Evolutionary conservation across 208 protist genomes (phyloP), one percentile per base, ranked within the genome.

Genomic region (Wallacemonas sp.): DNA sequence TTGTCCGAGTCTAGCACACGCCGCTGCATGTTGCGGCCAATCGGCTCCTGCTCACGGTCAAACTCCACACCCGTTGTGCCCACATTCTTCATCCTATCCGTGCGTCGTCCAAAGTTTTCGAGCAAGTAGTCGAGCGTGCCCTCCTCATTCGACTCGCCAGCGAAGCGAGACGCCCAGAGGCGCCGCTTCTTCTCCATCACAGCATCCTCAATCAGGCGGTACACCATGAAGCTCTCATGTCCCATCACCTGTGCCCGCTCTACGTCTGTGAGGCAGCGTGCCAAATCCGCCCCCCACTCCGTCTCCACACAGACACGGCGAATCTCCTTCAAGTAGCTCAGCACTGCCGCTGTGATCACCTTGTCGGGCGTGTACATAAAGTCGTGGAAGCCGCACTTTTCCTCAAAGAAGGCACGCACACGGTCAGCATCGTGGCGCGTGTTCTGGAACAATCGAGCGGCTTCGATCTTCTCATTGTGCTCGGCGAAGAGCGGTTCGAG

Each of bases 31-130:
- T 94, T 80, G 17, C 91, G 80, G 24, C 88, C 88, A 71, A 96
- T 95, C 17, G 91, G 91, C 71, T 96, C 91, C 75, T 95, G 84
- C 79, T 96, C 91, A 1, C 91, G 78, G 62, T 96, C 91, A 61
- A 95, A 96, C 78, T 96, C 88, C 0, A 83, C 82, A 45, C 91
- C 91, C 33, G 81, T 91, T 5, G 79, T 86, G 63, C 84, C 85
- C 2, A 85, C 83, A 47, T 91, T 90, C 9, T 69, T 64, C 60
- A 58, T 75, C 17, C 80, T 77, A 41, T 91, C 84, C 1, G 84
- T 68, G 46, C 91, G 88, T 2, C 86, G 81, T 15, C 88, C 84
- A 72, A 96, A 94, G 82, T 96, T 95, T 62, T 96, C 87, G 2
- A 96, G 75, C 47, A 96, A 59, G 74, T 94, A 96, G 68, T 96